phyloP scores from a whole-genome alignment of 805 yeast species.

The Cyberlindnera maritima region DNA sequence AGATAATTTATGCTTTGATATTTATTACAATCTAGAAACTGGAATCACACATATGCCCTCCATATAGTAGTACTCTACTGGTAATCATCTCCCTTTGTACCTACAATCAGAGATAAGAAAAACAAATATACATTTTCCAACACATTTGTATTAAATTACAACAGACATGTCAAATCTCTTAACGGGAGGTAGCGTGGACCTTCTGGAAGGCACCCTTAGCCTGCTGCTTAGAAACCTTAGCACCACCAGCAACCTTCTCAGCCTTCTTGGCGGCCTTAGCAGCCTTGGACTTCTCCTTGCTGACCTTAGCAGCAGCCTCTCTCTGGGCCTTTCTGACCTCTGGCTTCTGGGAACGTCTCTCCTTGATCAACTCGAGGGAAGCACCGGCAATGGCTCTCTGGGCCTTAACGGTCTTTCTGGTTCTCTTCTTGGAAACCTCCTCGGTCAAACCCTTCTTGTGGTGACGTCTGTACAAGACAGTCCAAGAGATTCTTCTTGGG shows the following conservation, averaged over 20 bases:
- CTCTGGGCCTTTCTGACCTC: conserved; percentile 98
- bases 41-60: too few species aligned
- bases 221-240: conserved; percentile 89
- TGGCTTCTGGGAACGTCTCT: conserved; percentile 94
- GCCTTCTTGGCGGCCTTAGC: conserved; percentile 95
- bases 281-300: conserved; percentile 87
- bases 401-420: conserved; percentile 96
- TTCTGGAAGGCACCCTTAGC: conserved; percentile 98
- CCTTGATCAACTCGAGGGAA: conserved; percentile 95
- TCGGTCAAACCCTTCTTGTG: conserved; percentile 99
- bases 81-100: too few species aligned
- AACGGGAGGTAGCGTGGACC: conserved; percentile 96
- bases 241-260: conserved; percentile 78
- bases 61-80: not conserved
- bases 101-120: not conserved
- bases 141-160: conserved; percentile 18
- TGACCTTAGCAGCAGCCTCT: conserved; percentile 80
- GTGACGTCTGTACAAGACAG: conserved; percentile 98
- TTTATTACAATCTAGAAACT: too few species aligned
- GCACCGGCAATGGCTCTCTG: conserved; percentile 99
- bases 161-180: conserved; percentile 34
- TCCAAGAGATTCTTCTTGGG: conserved; percentile 99
- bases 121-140: conserved; percentile 17
- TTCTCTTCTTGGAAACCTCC: conserved; percentile 95
- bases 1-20: too few species aligned